Percentiles rank a stretch among this genome's conserved stretches.
These are phyloP conservation scores for Yarrowia divulgata DNA, from an alignment of 805 yeast genomes.

Conservation along the genomic window DNA sequence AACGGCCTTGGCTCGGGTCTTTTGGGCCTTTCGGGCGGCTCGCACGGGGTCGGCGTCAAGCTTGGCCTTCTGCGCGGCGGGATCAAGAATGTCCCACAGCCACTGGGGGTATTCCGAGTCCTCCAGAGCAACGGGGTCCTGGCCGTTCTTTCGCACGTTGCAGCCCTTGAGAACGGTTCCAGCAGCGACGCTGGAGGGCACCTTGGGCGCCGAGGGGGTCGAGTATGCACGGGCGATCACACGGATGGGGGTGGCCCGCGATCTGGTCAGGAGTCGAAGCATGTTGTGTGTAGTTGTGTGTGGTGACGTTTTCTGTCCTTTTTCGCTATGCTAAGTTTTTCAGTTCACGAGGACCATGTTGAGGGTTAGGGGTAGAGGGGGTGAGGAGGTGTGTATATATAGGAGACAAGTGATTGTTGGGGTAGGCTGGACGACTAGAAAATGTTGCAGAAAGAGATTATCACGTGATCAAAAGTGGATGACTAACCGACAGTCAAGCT, in stretches of 20 bases:
- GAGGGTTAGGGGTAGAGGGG: constrained; percentile 11
- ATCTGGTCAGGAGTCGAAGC: constrained; percentile 39
- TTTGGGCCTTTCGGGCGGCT: constrained; percentile 72
- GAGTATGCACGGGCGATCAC: constrained; percentile 19
- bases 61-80: constrained; percentile 62
- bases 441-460: too few relatives aligned
- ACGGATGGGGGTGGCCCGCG: constrained; percentile 23
- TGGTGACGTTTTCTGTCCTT: background rate
- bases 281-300: constrained; percentile 28
- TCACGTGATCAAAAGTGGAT: too few relatives aligned
- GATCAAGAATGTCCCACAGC: constrained; percentile 88
- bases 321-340: constrained; percentile 26
- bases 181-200: constrained; percentile 55
- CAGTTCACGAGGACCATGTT: constrained; percentile 15
- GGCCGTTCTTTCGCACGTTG: constrained; percentile 78
- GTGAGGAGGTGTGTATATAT: too few relatives aligned
- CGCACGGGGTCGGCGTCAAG: constrained; percentile 67
- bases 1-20: constrained; percentile 68
- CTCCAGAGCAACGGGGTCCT: constrained; percentile 85
- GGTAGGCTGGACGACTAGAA: too few relatives aligned
- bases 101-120: constrained; percentile 93
- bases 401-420: too few relatives aligned
- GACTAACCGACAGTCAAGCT: too few relatives aligned
- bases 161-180: constrained; percentile 71
- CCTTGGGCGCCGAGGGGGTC: constrained; percentile 42